Evolutionary conservation across 164 flowering plant genomes (phyloP), one percentile per base, ranked within the genome.

Genomic region (Berberis thunbergii): DNA sequence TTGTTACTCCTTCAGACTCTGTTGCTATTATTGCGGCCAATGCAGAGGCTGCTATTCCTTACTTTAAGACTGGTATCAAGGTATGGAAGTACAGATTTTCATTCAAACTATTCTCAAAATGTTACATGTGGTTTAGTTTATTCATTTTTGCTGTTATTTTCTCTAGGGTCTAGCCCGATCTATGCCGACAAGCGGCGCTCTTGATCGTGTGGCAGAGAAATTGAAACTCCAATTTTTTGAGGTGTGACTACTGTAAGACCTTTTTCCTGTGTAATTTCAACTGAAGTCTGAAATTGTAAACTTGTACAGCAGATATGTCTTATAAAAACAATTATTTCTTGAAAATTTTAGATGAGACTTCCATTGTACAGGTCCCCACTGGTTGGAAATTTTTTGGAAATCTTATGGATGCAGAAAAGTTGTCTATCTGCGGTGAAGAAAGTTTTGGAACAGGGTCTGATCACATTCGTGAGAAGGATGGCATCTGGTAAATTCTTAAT

Each of bases 381-480:
- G 98, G 99, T 61, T 95, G 99, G 99, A 95, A 95, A 65, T 95
- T 95, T 76, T 95, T 95, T 72, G 99, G 97, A 26, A 95, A 95
- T 71, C 90, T 95, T 42, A 95, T 95, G 99, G 99, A 95, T 83
- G 91, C 92, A 54, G 98, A 88, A 43, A 88, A 85, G 69, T 76
- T 91, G 84, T 95, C 99, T 12, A 83, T 95, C 50, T 95, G 99
- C 71, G 99, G 99, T 41, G 99, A 95, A 82, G 99, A 95, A 77
- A 95, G 99, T 82, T 95, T 95, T 70, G 99, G 99, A 66, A 95
- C 99, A n/a, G 98, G 99, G 62, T 95, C 99, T 72, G 97, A 95
- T 74, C 99, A 95, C 77, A 86, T 95, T 48, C 96, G 99, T 54
- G 99, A 95, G 80, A 95, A 95, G 81, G 99, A 95, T 83, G 99